Evolutionary conservation across 176 grass and related monocot species (phyloP).

Genomic region (Triticum turgidum): DNA sequence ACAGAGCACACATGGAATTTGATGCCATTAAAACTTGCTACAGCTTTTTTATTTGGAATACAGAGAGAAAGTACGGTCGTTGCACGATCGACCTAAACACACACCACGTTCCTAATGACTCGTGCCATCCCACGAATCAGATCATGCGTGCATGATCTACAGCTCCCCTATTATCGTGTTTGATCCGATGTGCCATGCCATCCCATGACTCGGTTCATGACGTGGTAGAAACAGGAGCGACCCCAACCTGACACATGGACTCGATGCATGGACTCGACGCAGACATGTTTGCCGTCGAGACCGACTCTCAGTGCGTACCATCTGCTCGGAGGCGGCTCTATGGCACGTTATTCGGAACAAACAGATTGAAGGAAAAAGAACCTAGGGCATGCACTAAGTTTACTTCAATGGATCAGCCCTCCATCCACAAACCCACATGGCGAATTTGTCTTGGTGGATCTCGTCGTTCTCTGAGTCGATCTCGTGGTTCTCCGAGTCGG

Average conservation of each 20-base stretch:
- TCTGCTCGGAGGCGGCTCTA: not conserved
- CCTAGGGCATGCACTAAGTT: not conserved
- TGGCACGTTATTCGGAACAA: not conserved
- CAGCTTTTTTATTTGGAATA: not conserved
- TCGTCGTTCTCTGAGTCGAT: too few relatives aligned
- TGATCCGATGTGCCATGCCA: not conserved
- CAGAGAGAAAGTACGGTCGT: not conserved
- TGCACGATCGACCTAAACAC: not conserved
- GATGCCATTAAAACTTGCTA: not conserved
- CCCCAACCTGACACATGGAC: too few relatives aligned
- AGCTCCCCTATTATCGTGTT: not conserved
- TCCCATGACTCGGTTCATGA: not conserved
- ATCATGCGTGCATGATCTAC: not conserved
- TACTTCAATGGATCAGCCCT: not conserved
- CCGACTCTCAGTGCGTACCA: not conserved
- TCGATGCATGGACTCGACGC: not conserved
- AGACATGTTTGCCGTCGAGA: too few relatives aligned
- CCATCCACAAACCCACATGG: too few relatives aligned
- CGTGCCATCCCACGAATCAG: not conserved
- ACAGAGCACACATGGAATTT: too few relatives aligned
- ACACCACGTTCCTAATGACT: not conserved
- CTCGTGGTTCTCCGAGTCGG: too few relatives aligned
- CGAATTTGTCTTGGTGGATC: too few relatives aligned
- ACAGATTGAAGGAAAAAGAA: not conserved
- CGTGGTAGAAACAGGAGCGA: too few relatives aligned